Evolutionary conservation across 2,329 filamentous ascomycete species (phyloP).

Genomic region (Cadophora luteo-olivacea): DNA sequence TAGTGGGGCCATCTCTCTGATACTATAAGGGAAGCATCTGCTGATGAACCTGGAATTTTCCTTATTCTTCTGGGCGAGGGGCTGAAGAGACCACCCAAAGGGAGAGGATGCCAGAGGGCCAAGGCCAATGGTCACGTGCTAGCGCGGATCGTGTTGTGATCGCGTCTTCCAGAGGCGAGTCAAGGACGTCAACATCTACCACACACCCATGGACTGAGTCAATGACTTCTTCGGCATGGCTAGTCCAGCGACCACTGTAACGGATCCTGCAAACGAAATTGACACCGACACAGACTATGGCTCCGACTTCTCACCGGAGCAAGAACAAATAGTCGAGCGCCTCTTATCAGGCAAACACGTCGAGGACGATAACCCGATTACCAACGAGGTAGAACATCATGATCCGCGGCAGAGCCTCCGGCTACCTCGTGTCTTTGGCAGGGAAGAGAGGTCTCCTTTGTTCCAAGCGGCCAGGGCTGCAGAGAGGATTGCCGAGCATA

Average conservation of each 20-base stretch:
- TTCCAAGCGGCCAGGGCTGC: slow-evolving; percentile 42
- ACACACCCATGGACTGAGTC: slow-evolving; percentile 13
- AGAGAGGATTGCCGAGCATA: slow-evolving; percentile 38
- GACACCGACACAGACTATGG: slow-evolving; percentile 63
- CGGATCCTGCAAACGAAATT: not conserved
- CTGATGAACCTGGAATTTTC: too few relatives aligned
- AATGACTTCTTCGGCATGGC: slow-evolving; percentile 33
- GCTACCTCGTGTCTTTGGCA: slow-evolving; percentile 50
- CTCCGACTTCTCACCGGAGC: slow-evolving; percentile 64
- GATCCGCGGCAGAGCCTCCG: slow-evolving; percentile 44
- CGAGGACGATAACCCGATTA: slow-evolving; percentile 40
- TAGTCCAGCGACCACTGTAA: slow-evolving; percentile 31
- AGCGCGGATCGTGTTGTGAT: not conserved
- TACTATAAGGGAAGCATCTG: too few relatives aligned
- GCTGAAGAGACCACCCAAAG: too few relatives aligned
- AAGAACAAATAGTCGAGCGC: slow-evolving; percentile 58
- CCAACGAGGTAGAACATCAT: slow-evolving; percentile 44
- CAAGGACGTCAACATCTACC: slow-evolving; percentile 16
- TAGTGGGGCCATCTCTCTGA: too few relatives aligned
- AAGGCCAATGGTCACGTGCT: not conserved
- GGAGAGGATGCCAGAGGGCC: not conserved
- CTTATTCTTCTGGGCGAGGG: too few relatives aligned
- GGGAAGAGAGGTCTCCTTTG: slow-evolving; percentile 42
- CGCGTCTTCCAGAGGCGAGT: slow-evolving; percentile 14
- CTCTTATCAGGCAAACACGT: slow-evolving; percentile 51